phyloP scores from a whole-genome alignment of 2,329 filamentous ascomycete species.

The Clonostachys byssicola region DNA sequence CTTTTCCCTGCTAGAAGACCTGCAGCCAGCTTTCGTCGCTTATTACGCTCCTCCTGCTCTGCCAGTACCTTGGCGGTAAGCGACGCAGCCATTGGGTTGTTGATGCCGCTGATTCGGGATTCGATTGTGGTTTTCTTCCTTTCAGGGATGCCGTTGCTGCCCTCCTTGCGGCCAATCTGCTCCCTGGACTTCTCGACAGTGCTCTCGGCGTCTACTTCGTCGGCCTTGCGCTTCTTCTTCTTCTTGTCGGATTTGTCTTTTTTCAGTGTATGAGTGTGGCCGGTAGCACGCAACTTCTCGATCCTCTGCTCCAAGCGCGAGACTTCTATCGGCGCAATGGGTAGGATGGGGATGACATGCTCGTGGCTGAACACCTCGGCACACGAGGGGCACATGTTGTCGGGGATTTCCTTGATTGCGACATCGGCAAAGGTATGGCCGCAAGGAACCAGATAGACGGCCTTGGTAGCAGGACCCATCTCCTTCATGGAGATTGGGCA shows the following conservation, averaged over 20 bases:
- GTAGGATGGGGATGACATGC: constrained; percentile 80
- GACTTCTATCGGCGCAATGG: constrained; percentile 67
- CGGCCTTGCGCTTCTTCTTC: constrained; percentile 54
- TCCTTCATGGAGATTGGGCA: constrained; percentile 88
- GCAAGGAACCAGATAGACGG: constrained; percentile 89
- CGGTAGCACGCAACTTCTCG: constrained; percentile 64
- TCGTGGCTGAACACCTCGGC: constrained; percentile 67
- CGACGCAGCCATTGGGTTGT: constrained; percentile 81
- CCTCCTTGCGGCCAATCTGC: constrained; percentile 45
- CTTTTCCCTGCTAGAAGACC: not conserved
- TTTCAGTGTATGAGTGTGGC: constrained; percentile 83
- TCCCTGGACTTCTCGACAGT: constrained; percentile 63
- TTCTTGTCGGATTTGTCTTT: constrained; percentile 65
- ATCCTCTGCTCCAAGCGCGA: constrained; percentile 61
- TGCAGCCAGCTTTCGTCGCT: constrained; percentile 63
- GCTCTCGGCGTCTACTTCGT: constrained; percentile 71
- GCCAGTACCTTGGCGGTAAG: constrained; percentile 82
- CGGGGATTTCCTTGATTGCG: constrained; percentile 75
- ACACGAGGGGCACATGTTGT: constrained; percentile 65
- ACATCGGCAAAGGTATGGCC: constrained; percentile 91
- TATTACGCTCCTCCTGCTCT: constrained; percentile 81
- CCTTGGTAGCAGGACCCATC: constrained; percentile 72
- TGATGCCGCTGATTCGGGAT: constrained; percentile 60
- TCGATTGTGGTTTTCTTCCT: constrained; percentile 9
- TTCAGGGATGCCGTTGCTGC: constrained; percentile 46